phyloP scores from a whole-genome alignment of 2,329 filamentous ascomycete species.

The Alternaria alternata region DNA sequence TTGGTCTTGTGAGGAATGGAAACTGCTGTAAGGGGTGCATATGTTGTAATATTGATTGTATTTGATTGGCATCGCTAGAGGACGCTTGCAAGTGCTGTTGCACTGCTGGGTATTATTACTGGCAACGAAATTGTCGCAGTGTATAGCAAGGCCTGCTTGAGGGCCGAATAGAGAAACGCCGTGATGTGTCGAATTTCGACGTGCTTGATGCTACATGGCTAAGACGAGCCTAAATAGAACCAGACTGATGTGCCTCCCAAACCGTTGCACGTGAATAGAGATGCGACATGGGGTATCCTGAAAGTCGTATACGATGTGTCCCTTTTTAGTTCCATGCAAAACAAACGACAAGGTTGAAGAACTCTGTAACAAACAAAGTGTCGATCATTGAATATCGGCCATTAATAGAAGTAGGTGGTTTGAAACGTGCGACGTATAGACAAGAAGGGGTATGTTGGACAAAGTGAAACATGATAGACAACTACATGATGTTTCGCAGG shows the following conservation, averaged over 20 bases:
- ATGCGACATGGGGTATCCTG: slow-evolving; percentile 27
- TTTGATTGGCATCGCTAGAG: slow-evolving; percentile 7
- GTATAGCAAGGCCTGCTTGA: slow-evolving; percentile 3
- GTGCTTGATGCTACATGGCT: slow-evolving; percentile 6
- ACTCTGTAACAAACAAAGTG: slow-evolving; percentile 19
- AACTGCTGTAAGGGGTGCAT: not conserved
- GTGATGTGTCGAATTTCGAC: slow-evolving; percentile 17
- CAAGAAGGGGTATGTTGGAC: slow-evolving; percentile 33
- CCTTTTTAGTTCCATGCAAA: slow-evolving; percentile 20
- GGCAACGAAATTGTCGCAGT: slow-evolving; percentile 14
- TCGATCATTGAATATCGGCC: slow-evolving; percentile 19
- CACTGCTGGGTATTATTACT: slow-evolving; percentile 24
- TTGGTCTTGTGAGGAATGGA: slow-evolving; percentile 4
- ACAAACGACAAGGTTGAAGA: slow-evolving; percentile 13
- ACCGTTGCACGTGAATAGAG: slow-evolving; percentile 7
- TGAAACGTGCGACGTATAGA: slow-evolving; percentile 23
- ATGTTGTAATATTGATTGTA: not conserved
- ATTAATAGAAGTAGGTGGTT: slow-evolving; percentile 27
- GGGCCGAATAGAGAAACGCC: slow-evolving; percentile 3
- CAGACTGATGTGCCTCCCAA: not conserved
- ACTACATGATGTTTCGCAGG: slow-evolving; percentile 46
- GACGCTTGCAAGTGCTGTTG: slow-evolving; percentile 13
- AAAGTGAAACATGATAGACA: slow-evolving; percentile 33
- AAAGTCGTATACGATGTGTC: slow-evolving; percentile 19
- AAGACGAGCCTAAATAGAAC: slow-evolving; percentile 10